Evolutionary conservation across 2,329 filamentous ascomycete genomes (phyloP).

Genomic region (Remersonia thermophila): DNA sequence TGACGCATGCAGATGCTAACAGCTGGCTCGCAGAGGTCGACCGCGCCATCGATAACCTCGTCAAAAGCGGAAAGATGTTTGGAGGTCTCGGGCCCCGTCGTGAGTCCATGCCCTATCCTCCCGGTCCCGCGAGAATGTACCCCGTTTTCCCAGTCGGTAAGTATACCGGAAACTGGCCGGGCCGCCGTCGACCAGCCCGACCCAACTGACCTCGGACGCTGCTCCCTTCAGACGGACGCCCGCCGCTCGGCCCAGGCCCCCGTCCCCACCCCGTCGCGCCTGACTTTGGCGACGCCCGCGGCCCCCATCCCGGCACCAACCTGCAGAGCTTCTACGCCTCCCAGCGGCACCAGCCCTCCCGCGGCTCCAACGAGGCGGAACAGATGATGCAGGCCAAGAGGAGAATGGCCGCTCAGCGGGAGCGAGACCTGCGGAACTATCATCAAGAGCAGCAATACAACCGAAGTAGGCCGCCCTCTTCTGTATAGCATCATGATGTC

Average conservation of each 20-base stretch:
- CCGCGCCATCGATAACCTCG: conserved; percentile 84
- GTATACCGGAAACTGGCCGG: conserved; percentile 23
- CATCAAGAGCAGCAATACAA: conserved; percentile 99
- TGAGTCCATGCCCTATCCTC: conserved; percentile 58
- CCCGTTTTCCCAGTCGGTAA: conserved; percentile 43
- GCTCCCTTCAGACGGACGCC: conserved; percentile 50
- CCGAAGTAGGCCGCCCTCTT: conserved; percentile 84
- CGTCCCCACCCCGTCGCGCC: conserved; percentile 68
- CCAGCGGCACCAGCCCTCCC: conserved; percentile 79
- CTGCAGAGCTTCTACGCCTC: conserved; percentile 88
- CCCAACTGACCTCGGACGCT: conserved; percentile 14
- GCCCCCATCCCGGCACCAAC: conserved; percentile 60
- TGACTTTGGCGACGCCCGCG: conserved; percentile 66
- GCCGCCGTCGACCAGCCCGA: conserved; percentile 13
- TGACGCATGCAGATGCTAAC: no score
- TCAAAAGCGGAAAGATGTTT: conserved; percentile 94
- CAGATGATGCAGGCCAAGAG: conserved; percentile 99
- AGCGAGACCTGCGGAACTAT: conserved; percentile 98
- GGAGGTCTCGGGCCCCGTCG: conserved; percentile 54
- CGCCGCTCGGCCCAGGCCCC: conserved; percentile 47
- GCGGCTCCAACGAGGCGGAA: conserved; percentile 81
- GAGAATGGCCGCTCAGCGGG: conserved; percentile 96
- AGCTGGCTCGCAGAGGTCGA: conserved; percentile 63
- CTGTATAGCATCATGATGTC: conserved; percentile 49
- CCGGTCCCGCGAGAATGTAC: conserved; percentile 41